Conservation (phyloP, 2,329 filamentous ascomycete species). For the Penicillium sp. region DNA sequence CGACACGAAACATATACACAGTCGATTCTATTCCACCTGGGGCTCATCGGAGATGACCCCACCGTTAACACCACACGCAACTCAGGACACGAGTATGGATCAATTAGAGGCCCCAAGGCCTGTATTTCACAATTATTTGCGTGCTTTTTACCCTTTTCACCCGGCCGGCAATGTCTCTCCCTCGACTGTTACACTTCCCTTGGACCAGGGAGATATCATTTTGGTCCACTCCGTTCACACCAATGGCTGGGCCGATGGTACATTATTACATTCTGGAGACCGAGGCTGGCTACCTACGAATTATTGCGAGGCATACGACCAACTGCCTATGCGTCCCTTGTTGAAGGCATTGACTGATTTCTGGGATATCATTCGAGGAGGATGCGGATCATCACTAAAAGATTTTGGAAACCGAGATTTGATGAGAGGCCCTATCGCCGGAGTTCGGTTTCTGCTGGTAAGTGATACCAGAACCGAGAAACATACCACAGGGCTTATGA, state of each 20-base stretch:
- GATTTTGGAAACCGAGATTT: slow-evolving; percentile 90
- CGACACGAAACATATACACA: slow-evolving; percentile 9
- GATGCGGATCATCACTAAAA: slow-evolving; percentile 69
- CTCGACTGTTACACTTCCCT: slow-evolving; percentile 80
- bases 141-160: slow-evolving; percentile 90
- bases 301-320: slow-evolving; percentile 94
- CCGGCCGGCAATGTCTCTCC: slow-evolving; percentile 75
- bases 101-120: slow-evolving; percentile 53
- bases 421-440: slow-evolving; percentile 89
- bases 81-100: slow-evolving; percentile 53
- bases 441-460: slow-evolving; percentile 85
- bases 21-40: slow-evolving; percentile 28
- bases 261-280: slow-evolving; percentile 77
- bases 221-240: slow-evolving; percentile 95
- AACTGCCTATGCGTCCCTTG: slow-evolving; percentile 78
- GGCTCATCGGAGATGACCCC: slow-evolving; percentile 65
- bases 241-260: slow-evolving; percentile 98
- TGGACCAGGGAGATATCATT: slow-evolving; percentile 88
- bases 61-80: slow-evolving; percentile 70
- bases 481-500: slow-evolving; percentile 17
- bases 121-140: slow-evolving; percentile 89
- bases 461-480: slow-evolving; percentile 40
- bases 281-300: slow-evolving; percentile 97
- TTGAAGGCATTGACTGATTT: slow-evolving; percentile 85
- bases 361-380: slow-evolving; percentile 84